Conservation (phyloP, 495 filamentous ascomycete genomes). For the Trichoderma virens region DNA sequence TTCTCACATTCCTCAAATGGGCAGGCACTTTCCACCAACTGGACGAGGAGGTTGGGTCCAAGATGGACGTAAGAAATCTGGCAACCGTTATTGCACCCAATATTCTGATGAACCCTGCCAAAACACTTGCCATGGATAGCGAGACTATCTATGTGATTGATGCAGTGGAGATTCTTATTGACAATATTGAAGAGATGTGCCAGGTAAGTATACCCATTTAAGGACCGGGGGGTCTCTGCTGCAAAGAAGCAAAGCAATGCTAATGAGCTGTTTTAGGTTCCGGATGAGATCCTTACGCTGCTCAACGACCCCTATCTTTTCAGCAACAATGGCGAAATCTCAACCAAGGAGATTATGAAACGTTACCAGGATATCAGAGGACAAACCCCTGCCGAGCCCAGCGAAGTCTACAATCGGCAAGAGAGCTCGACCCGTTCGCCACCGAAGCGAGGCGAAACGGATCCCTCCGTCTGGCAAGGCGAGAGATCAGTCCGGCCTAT, state of each 20-base stretch:
- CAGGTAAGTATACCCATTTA: conserved; percentile 64
- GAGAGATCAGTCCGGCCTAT: conserved; percentile 76
- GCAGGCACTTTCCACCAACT: conserved; percentile 93
- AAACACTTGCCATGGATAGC: conserved; percentile 58
- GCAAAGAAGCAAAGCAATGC: background rate
- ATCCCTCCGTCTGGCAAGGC: conserved; percentile 69
- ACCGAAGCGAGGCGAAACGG: conserved; percentile 61
- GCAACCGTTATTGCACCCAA: conserved; percentile 98
- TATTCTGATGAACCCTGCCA: conserved; percentile 70
- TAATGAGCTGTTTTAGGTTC: conserved; percentile 52
- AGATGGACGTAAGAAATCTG: conserved; percentile 98
- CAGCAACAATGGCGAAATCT: conserved; percentile 73
- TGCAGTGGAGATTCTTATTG: conserved; percentile 80
- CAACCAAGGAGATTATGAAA: conserved; percentile 93
- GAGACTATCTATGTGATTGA: conserved; percentile 87
- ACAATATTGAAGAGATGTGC: conserved; percentile 92
- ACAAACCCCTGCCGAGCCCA: conserved; percentile 49
- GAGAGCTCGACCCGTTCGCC: conserved; percentile 38
- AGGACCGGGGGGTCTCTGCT: no score
- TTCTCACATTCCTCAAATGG: conserved; percentile 98
- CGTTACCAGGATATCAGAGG: conserved; percentile 70
- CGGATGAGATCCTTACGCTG: conserved; percentile 80
- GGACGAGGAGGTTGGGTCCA: conserved; percentile 84
- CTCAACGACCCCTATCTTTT: conserved; percentile 77
- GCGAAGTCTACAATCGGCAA: conserved; percentile 45